phyloP scores from a whole-genome alignment of 345 rosid species.

The Pugionium dolabratum region DNA sequence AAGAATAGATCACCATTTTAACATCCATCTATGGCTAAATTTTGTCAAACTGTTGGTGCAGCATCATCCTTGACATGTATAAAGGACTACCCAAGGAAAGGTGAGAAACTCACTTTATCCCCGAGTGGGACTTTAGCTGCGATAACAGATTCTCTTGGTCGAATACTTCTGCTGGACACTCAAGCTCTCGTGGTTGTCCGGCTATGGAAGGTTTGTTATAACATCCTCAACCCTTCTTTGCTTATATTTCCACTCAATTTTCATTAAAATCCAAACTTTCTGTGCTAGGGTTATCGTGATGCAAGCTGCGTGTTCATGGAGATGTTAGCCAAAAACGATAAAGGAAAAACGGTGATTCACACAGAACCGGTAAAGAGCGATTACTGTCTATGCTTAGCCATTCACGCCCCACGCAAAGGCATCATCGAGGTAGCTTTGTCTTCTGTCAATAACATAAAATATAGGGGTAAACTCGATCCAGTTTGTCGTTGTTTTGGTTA shows the following conservation, averaged over 20 bases:
- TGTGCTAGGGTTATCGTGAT: slow-evolving; percentile 84
- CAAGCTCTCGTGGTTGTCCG: slow-evolving; percentile 95
- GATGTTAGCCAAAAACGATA: slow-evolving; percentile 69
- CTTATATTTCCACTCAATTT: not conserved
- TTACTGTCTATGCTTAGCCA: slow-evolving; percentile 90
- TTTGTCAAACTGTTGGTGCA: slow-evolving; percentile 44
- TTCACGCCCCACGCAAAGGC: slow-evolving; percentile 96
- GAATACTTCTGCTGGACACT: slow-evolving; percentile 90
- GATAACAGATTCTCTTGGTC: slow-evolving; percentile 96
- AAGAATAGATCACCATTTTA: not conserved
- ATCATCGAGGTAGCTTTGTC: slow-evolving; percentile 65
- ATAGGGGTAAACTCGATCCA: too few relatives aligned
- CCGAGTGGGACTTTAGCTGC: slow-evolving; percentile 99
- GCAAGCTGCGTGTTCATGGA: slow-evolving; percentile 94
- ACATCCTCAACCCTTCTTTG: not conserved
- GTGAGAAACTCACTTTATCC: slow-evolving; percentile 81
- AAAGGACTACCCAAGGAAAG: slow-evolving; percentile 93
- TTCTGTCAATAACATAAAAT: not conserved
- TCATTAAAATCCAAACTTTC: slow-evolving; percentile 5
- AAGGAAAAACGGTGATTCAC: slow-evolving; percentile 49
- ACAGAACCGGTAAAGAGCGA: slow-evolving; percentile 68
- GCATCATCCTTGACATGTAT: slow-evolving; percentile 95
- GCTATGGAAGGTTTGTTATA: slow-evolving; percentile 78
- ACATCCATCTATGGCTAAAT: slow-evolving; percentile 12
- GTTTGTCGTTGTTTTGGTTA: not conserved